phyloP scores from a whole-genome alignment of 257 asterid genomes.

The Nicotiana tabacum region DNA sequence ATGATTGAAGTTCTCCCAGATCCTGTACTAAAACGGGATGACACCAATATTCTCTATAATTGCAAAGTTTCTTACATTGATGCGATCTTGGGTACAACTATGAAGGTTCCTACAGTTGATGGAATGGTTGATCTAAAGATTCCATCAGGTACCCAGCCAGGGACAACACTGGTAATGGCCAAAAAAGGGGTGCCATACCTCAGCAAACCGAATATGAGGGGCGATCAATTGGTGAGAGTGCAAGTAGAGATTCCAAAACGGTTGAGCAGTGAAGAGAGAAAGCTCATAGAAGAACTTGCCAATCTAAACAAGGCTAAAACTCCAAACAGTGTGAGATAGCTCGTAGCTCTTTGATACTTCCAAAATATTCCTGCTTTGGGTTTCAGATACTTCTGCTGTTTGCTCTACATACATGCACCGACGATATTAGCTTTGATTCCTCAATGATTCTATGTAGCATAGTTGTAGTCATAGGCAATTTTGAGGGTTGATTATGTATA shows the following conservation, averaged over 20 bases:
- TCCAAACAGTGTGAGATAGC: slow-evolving; percentile 51
- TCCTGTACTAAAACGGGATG: slow-evolving; percentile 78
- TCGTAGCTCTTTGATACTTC: neutral
- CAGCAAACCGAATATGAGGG: slow-evolving; percentile 76
- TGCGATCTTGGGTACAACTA: slow-evolving; percentile 79
- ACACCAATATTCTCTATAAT: slow-evolving; percentile 74
- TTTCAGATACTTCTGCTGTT: neutral
- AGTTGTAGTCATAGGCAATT: slow-evolving; percentile 3
- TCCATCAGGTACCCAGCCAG: slow-evolving; percentile 92
- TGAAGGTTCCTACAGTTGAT: slow-evolving; percentile 89
- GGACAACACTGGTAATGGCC: slow-evolving; percentile 90
- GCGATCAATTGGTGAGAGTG: slow-evolving; percentile 93
- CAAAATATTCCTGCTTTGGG: neutral
- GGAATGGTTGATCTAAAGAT: slow-evolving; percentile 84
- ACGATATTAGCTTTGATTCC: neutral
- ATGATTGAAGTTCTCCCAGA: slow-evolving; percentile 70
- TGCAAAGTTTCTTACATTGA: slow-evolving; percentile 84
- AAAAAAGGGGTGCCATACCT: slow-evolving; percentile 80
- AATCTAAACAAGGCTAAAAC: slow-evolving; percentile 68
- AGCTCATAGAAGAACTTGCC: slow-evolving; percentile 88
- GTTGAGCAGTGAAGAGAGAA: slow-evolving; percentile 77
- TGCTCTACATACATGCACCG: neutral
- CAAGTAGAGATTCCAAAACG: slow-evolving; percentile 98
- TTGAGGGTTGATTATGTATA: slow-evolving; percentile 13
- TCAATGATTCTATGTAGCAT: neutral